These are phyloP conservation scores for Calonectria crousiana DNA, from an alignment of 2,329 filamentous ascomycete genomes.

Conservation along the genomic window DNA sequence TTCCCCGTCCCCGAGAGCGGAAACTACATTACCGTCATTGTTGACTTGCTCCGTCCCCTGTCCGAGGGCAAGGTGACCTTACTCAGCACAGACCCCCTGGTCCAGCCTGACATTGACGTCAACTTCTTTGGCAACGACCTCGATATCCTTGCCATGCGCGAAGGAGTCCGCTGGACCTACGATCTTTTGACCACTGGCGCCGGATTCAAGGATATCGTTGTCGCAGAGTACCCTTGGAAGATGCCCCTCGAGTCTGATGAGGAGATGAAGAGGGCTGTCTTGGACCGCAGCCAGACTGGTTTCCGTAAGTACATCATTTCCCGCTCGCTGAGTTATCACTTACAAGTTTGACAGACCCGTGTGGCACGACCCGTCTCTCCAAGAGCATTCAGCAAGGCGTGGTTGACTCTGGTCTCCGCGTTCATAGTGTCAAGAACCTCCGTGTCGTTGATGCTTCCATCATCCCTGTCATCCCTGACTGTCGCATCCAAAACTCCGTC, in stretches of 20 bases:
- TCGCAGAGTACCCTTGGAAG: slow-evolving; percentile 68
- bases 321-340: background rate
- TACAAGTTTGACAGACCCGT: slow-evolving; percentile 55
- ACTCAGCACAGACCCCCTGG: slow-evolving; percentile 66
- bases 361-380: slow-evolving; percentile 66
- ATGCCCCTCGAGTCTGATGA: slow-evolving; percentile 69
- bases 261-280: slow-evolving; percentile 66
- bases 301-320: slow-evolving; percentile 54
- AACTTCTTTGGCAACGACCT: slow-evolving; percentile 70
- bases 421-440: slow-evolving; percentile 32
- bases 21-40: slow-evolving; percentile 68
- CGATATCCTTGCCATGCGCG: slow-evolving; percentile 68
- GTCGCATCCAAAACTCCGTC: slow-evolving; percentile 69
- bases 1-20: slow-evolving; percentile 56
- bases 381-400: slow-evolving; percentile 55
- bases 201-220: slow-evolving; percentile 67
- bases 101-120: slow-evolving; percentile 69
- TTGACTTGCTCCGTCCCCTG: slow-evolving; percentile 57
- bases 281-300: slow-evolving; percentile 70
- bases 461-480: slow-evolving; percentile 67
- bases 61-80: slow-evolving; percentile 68
- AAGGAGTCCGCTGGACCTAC: slow-evolving; percentile 67
- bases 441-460: slow-evolving; percentile 33
- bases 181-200: slow-evolving; percentile 69
- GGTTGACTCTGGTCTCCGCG: slow-evolving; percentile 26